Conservation (phyloP, 2,329 filamentous ascomycete genomes). For the Colletotrichum graminicola region DNA sequence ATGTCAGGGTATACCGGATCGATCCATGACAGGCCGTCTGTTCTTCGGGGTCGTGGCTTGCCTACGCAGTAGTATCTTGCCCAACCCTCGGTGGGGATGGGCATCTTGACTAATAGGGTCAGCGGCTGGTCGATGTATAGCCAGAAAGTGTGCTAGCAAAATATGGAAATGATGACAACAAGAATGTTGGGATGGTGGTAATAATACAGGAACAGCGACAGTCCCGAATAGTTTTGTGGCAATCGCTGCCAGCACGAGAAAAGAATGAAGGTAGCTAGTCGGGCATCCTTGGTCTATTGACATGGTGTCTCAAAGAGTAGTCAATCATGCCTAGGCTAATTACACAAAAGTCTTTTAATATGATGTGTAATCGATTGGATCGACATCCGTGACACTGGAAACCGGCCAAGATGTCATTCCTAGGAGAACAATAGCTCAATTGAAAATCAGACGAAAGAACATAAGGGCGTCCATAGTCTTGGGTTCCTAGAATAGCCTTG, state of each 20-base stretch:
- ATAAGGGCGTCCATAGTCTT: neutral
- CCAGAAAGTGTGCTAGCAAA: too few species aligned
- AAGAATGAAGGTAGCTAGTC: neutral
- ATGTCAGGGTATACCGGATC: slow-evolving; percentile 18
- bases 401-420: too few species aligned
- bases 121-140: neutral
- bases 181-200: too few species aligned
- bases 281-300: neutral
- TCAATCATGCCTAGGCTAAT: too few species aligned
- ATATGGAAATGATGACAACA: neutral
- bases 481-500: neutral
- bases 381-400: too few species aligned
- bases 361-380: neutral
- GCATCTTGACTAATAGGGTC: neutral
- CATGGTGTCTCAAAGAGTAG: neutral
- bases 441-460: neutral
- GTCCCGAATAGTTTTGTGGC: neutral
- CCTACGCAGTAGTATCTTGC: slow-evolving; percentile 6
- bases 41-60: slow-evolving; percentile 7
- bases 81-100: slow-evolving; percentile 5
- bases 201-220: neutral
- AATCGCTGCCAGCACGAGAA: neutral
- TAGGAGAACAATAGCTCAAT: neutral
- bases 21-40: slow-evolving; percentile 30
- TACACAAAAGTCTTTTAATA: neutral